phyloP scores from a whole-genome alignment of 1,284 basidiomycete genomes.

The Malassezia cuniculi region DNA sequence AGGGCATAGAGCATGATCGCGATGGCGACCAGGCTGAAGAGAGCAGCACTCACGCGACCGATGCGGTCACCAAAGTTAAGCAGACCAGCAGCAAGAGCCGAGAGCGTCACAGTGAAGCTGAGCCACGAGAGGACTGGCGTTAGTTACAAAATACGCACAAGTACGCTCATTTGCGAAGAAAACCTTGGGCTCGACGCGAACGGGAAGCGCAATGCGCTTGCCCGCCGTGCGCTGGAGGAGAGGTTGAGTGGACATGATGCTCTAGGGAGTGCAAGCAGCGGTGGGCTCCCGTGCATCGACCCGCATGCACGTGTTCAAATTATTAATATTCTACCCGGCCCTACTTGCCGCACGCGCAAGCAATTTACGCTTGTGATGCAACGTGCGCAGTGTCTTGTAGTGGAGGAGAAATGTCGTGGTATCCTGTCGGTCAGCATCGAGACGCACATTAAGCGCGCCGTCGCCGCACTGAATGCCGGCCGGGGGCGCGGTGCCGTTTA shows the following conservation, averaged over 20 bases:
- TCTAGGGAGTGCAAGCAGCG: background rate
- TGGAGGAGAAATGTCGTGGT: slow-evolving; percentile 8
- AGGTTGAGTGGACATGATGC: slow-evolving; percentile 84
- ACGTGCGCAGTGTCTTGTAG: slow-evolving; percentile 6
- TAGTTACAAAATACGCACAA: slow-evolving; percentile 21
- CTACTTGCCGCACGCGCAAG: slow-evolving; percentile 15
- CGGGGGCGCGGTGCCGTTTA: slow-evolving; percentile 27
- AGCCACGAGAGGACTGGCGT: slow-evolving; percentile 44
- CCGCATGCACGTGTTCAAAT: background rate
- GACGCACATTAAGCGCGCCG: slow-evolving; percentile 8
- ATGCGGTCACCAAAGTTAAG: slow-evolving; percentile 50
- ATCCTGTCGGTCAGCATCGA: slow-evolving; percentile 1
- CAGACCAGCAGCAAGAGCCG: slow-evolving; percentile 42
- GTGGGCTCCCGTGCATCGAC: background rate
- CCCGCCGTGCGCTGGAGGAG: slow-evolving; percentile 82
- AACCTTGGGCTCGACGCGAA: slow-evolving; percentile 44
- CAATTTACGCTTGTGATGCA: slow-evolving; percentile 7
- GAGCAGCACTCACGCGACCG: slow-evolving; percentile 76
- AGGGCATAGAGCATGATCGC: slow-evolving; percentile 92
- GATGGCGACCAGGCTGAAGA: slow-evolving; percentile 87
- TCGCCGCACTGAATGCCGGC: slow-evolving; percentile 3
- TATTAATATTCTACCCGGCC: background rate
- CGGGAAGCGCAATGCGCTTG: slow-evolving; percentile 44
- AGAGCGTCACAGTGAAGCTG: slow-evolving; percentile 45
- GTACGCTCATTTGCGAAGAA: slow-evolving; percentile 45